Base-by-base conservation (phyloP, 106 monocot species). In the Alisma plantagoaquatica region DNA sequence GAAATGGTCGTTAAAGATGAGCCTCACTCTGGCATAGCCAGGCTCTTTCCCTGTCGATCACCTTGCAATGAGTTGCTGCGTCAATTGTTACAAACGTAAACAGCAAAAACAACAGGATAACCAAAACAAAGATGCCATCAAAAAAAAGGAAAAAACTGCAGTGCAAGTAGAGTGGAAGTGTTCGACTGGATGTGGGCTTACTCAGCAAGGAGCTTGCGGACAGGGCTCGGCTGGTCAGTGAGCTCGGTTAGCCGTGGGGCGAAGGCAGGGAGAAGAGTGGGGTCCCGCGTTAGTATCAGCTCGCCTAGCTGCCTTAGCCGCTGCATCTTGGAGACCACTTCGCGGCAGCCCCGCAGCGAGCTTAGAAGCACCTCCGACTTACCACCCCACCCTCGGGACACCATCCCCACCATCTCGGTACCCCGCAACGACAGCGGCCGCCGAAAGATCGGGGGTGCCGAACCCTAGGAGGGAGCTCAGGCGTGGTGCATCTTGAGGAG, bases 191-290 rank as follows among this genome's bases (percentile, higher is more conserved):
- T n/a, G n/a, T n/a, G n/a, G n/a, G n/a, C 90, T 85, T 70, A 98
- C 98, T 90, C 78, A 31, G 77, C 76, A 23, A 89, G 70, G 51
- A 81, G 61, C 46, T 63, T 78, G 20, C 90, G 72, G 12, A 78
- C 79, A 16, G 89, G 90, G 46, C 78, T 69, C 29, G 81, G 61
- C 10, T 30, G 55, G 9, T 79, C 78, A 5, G 42, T 42, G 30
- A 72, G 77, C 57, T 86, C 81, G 29, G 66, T 52, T 42, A 98
- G 49, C 17, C 58, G 62, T 8, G 69, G 72, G 20, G 56, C 56
- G 48, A 87, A 82, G 23, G 77, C 74, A 5, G 62, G 68, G 28
- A 94, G 49, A 30, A 79, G 63, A 12, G 75, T 52, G 11, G 77
- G 57, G 21, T 94, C 87, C 7, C 74, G 22, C 18, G 47, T 58